phyloP scores from a whole-genome alignment of 768 basidiomycete species.

The Mycena belliarum region DNA sequence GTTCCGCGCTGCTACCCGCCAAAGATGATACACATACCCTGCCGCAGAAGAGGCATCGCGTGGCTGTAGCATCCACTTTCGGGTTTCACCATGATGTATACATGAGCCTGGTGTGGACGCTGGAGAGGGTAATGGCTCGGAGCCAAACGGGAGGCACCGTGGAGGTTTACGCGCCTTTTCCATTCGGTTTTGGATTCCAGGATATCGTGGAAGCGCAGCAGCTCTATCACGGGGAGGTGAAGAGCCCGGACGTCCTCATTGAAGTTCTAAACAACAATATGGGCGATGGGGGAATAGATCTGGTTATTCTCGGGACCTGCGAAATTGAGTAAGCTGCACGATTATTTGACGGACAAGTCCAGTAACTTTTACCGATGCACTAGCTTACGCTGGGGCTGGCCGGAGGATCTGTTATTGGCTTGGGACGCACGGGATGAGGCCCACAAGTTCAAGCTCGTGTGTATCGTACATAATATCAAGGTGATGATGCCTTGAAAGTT shows the following conservation, averaged over 20 bases:
- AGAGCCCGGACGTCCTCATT: conserved; percentile 28
- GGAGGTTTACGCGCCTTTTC: conserved; percentile 33
- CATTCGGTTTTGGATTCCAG: conserved; percentile 35
- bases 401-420: conserved; percentile 29
- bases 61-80: conserved; percentile 38
- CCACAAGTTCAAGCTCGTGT: conserved; percentile 44
- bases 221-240: conserved; percentile 33
- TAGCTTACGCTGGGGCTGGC: conserved; percentile 28
- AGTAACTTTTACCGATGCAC: not conserved
- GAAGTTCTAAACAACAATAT: conserved; percentile 25
- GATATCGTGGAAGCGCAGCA: conserved; percentile 32
- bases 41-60: conserved; percentile 26
- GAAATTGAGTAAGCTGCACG: conserved; percentile 39
- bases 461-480: conserved; percentile 40
- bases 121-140: conserved; percentile 30
- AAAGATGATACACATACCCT: not conserved
- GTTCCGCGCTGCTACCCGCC: not conserved
- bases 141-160: conserved; percentile 23
- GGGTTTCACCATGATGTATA: conserved; percentile 40
- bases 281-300: conserved; percentile 32
- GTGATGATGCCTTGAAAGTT: conserved; percentile 12
- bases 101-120: conserved; percentile 35
- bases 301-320: conserved; percentile 46
- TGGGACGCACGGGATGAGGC: conserved; percentile 37
- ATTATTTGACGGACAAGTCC: not conserved